Base-by-base conservation (phyloP, 495 filamentous ascomycete species). In the Penicillium fimorum region DNA sequence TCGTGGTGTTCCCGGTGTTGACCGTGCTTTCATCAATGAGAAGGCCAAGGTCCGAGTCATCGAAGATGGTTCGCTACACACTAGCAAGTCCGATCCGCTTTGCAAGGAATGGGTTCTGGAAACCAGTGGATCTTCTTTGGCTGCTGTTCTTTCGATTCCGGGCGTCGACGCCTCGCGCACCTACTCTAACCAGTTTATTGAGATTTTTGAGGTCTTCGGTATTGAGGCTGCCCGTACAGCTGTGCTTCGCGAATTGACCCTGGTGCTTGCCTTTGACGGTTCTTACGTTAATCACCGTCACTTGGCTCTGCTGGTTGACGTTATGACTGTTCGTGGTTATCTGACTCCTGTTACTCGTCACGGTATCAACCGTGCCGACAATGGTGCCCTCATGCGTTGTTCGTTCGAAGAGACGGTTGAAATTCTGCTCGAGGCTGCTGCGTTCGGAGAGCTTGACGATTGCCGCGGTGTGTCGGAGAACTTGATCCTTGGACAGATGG, bases 381-480 rank as follows among this genome's bases (percentile, higher is more conserved):
- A 95, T 46, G 94, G 94, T 78, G 94, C 94, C 2, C 79, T 99
- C 64, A 99, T 99, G 94, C 87, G 94, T 68, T 99, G 94, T 79
- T 99, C 94, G 9, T 99, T 99, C 74, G 94, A 99, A 76, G 95
- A 99, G 65, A 99, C 94, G 0, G 94, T 99, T 32, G 94, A 99
- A 69, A 99, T 99, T 75, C 78, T 99, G 25, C 81, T 97, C 29
- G 94, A 99, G 56, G 94, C 94, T 37, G 94, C 94, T 40, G 90
- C 91, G 40, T 86, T 87, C 41, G 94, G 94, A 66, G 94, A 99
- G 71, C 81, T 97, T 18, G 94, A 99, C 64, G 93, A 99, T 70
- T 97, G 95, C 77, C 88, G 90, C 54, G 94, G 94, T 77, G 90
- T 99, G 24, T 97, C 93, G 1, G 94, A 99, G 77, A 99, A 99